Percentiles rank a stretch among this genome's conserved stretches.
Conservation (phyloP, 108 stramenopile species). For the Ochromonas danica region DNA sequence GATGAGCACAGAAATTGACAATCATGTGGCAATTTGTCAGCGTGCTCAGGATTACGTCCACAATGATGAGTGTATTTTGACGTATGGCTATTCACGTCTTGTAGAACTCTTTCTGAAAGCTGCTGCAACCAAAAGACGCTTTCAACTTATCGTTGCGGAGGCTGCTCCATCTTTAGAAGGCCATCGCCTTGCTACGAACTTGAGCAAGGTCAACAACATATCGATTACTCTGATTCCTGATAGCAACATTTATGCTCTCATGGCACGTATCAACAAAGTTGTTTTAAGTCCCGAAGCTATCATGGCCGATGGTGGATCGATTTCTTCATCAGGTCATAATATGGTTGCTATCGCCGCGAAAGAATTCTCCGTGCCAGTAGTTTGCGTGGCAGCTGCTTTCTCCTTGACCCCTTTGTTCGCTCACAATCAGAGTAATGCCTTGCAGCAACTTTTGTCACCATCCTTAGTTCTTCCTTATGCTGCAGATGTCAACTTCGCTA, state of each 20-base stretch:
- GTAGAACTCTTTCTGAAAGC: constrained; percentile 72
- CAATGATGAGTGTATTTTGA: constrained; percentile 84
- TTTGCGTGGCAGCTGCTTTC: constrained; percentile 87
- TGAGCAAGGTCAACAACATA: constrained; percentile 54
- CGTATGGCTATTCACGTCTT: constrained; percentile 77
- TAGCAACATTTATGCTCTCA: constrained; percentile 67
- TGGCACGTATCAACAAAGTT: constrained; percentile 90
- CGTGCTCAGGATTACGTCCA: constrained; percentile 82
- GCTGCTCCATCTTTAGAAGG: background rate
- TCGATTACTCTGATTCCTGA: constrained; percentile 72
- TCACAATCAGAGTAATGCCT: constrained; percentile 71
- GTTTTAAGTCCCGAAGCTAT: constrained; percentile 88
- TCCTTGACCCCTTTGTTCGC: constrained; percentile 95
- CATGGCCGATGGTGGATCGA: constrained; percentile 90
- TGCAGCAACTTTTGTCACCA: constrained; percentile 1
- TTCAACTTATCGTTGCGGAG: constrained; percentile 52
- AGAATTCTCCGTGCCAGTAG: constrained; percentile 84
- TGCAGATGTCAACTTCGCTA: background rate
- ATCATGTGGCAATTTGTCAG: background rate
- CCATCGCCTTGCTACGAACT: background rate
- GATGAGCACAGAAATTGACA: constrained; percentile 64
- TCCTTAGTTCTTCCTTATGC: background rate
- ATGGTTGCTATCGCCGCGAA: constrained; percentile 87
- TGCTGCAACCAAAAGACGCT: constrained; percentile 65
- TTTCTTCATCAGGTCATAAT: constrained; percentile 81